phyloP scores from a whole-genome alignment of 257 asterid genomes.

The Solanum chilense region DNA sequence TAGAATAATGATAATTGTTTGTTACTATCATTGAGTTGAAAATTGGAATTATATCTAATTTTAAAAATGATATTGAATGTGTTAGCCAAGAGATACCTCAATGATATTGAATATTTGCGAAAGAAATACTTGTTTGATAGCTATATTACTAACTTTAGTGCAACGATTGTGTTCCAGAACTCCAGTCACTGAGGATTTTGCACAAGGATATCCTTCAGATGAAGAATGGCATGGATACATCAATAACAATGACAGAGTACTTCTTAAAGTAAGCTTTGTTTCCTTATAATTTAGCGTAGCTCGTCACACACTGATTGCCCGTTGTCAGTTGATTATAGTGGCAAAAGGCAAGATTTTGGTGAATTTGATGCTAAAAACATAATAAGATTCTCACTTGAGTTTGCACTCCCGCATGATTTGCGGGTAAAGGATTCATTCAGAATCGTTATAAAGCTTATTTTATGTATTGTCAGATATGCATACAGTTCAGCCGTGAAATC shows the following conservation, averaged over 20 bases:
- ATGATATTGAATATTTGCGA: neutral
- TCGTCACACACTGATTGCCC: neutral
- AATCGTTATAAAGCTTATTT: neutral
- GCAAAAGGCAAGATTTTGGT: neutral
- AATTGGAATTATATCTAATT: neutral
- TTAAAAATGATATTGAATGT: neutral
- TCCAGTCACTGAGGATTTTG: conserved; percentile 41
- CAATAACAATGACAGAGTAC: conserved; percentile 70
- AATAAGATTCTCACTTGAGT: neutral
- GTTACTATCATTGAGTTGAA: neutral
- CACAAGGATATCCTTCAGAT: conserved; percentile 63
- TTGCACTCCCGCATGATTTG: neutral
- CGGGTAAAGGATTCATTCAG: neutral
- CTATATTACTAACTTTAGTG: neutral
- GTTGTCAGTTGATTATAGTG: neutral
- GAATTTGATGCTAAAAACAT: neutral
- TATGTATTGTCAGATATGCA: neutral
- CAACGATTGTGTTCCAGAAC: conserved; percentile 45
- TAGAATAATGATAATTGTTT: neutral
- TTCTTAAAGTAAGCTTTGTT: conserved; percentile 53
- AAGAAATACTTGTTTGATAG: neutral
- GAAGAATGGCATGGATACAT: conserved; percentile 85
- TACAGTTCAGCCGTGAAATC: neutral
- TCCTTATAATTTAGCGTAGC: neutral
- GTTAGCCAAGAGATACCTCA: neutral